A percentile compares a stretch with the other conserved stretches of the same genome.
phyloP scores from a whole-genome alignment of 2,329 filamentous ascomycete species.

The Neurospora crassa region DNA sequence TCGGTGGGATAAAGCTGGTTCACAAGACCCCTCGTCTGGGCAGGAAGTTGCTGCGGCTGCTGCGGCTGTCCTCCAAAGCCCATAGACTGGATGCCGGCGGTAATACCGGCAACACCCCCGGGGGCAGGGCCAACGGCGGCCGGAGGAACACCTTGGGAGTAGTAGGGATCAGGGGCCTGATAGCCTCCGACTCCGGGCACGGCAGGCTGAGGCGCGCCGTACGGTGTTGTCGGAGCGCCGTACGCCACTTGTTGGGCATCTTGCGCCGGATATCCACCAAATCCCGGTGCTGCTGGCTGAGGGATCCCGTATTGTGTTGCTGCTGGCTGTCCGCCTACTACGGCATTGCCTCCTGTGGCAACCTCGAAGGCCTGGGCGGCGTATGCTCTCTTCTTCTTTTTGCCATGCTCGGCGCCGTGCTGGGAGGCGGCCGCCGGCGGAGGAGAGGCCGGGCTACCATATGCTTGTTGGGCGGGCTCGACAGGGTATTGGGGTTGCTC shows the following conservation, averaged over 20 bases:
- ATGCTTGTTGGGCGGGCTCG: conserved; percentile 26
- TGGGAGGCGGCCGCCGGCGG: conserved; percentile 23
- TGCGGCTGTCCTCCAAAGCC: conserved; percentile 59
- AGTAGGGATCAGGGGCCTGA: conserved; percentile 58
- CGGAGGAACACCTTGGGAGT: conserved; percentile 39
- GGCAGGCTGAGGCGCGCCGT: conserved; percentile 33
- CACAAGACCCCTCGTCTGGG: conserved; percentile 44
- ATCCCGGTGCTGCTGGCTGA: conserved; percentile 36
- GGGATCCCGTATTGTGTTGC: conserved; percentile 37
- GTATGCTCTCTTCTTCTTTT: conserved; percentile 91
- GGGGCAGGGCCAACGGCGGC: conserved; percentile 20
- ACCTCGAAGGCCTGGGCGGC: conserved; percentile 93
- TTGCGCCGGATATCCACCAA: conserved; percentile 50
- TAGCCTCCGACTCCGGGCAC: conserved; percentile 47
- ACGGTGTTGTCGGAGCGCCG: conserved; percentile 30
- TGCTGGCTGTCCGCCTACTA: conserved; percentile 36
- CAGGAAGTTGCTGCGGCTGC: conserved; percentile 43
- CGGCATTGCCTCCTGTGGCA: conserved; percentile 74
- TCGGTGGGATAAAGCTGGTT: conserved; percentile 93
- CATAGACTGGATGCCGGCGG: conserved; percentile 79
- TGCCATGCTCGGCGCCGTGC: conserved; percentile 35
- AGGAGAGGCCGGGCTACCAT: conserved; percentile 29
- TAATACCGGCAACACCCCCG: conserved; percentile 59
- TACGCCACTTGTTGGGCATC: conserved; percentile 32
- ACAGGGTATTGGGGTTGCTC: conserved; percentile 29